Evolutionary conservation across 768 basidiomycete species (phyloP).

Genomic region (Suillus cothurnatus): DNA sequence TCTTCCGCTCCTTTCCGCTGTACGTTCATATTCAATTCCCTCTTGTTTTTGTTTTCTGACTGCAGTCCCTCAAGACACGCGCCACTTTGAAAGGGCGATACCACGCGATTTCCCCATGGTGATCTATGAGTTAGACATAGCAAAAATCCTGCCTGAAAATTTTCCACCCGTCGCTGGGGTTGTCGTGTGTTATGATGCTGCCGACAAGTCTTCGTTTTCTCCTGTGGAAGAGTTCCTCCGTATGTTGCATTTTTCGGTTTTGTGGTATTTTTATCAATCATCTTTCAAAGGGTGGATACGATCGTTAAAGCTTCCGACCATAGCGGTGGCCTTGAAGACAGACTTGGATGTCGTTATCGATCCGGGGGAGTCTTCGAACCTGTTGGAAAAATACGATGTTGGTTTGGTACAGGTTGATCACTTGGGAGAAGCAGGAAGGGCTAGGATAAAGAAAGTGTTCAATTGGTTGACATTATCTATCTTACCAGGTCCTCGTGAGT

Average conservation of each 20-base stretch:
- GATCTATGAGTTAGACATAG: conserved; percentile 58
- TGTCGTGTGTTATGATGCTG: conserved; percentile 85
- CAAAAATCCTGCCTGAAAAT: conserved; percentile 44
- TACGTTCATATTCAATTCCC: conserved; percentile 24
- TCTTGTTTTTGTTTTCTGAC: conserved; percentile 21
- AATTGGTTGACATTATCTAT: conserved; percentile 74
- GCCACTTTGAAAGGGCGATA: conserved; percentile 34
- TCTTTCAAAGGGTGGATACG: conserved; percentile 54
- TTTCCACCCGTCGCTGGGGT: conserved; percentile 73
- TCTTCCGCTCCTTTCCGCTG: conserved; percentile 42
- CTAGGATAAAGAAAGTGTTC: conserved; percentile 75
- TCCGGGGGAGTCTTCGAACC: conserved; percentile 49
- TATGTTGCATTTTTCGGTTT: conserved; percentile 42
- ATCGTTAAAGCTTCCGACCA: conserved; percentile 57
- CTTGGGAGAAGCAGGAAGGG: conserved; percentile 55
- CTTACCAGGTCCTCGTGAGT: conserved; percentile 45
- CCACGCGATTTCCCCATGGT: conserved; percentile 47
- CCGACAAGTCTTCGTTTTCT: conserved; percentile 58
- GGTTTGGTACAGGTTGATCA: conserved; percentile 78
- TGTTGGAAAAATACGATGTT: conserved; percentile 65
- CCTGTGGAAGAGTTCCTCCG: conserved; percentile 71
- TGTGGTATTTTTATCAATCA: conserved; percentile 15
- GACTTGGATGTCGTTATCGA: conserved; percentile 66
- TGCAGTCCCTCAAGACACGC: conserved; percentile 35
- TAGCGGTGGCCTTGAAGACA: conserved; percentile 88